These are phyloP conservation scores for Ceratocystis huliohia DNA, from an alignment of 2,329 filamentous ascomycete genomes.

Conservation along the genomic window DNA sequence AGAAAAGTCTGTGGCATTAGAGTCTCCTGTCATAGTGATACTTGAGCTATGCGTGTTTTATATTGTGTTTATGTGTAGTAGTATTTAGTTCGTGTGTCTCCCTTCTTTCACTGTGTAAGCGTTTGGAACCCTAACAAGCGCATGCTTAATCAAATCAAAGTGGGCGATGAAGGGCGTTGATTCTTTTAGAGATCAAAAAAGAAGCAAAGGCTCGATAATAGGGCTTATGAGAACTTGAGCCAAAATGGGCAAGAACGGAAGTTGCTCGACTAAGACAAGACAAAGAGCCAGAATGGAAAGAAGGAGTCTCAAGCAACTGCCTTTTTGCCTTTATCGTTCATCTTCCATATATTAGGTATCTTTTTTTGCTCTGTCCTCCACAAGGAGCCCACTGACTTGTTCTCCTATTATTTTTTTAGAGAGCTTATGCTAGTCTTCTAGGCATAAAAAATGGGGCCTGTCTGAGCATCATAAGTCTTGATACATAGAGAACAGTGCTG, in stretches of 20 bases:
- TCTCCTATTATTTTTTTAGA: neutral
- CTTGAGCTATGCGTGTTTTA: neutral
- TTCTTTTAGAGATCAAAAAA: neutral
- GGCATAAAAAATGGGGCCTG: neutral
- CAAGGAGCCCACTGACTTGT: neutral
- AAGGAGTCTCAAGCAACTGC: neutral
- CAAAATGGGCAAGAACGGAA: neutral
- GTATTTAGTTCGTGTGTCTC: neutral
- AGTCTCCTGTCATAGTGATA: constrained; percentile 13
- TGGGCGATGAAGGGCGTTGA: neutral
- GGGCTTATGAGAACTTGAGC: neutral
- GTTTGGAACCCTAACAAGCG: constrained; percentile 6
- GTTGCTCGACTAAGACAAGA: neutral
- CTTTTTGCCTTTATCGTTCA: neutral
- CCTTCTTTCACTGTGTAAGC: constrained; percentile 7
- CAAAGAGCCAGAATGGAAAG: neutral
- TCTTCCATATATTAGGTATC: neutral
- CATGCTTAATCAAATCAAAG: neutral
- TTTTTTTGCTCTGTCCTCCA: neutral
- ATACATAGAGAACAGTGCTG: neutral
- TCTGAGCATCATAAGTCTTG: neutral
- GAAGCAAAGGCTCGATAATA: neutral
- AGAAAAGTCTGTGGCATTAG: neutral
- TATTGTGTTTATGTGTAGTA: neutral
- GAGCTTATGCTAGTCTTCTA: neutral